Base-by-base conservation (phyloP, 306 rosid species). In the Acacia crassicarpa region DNA sequence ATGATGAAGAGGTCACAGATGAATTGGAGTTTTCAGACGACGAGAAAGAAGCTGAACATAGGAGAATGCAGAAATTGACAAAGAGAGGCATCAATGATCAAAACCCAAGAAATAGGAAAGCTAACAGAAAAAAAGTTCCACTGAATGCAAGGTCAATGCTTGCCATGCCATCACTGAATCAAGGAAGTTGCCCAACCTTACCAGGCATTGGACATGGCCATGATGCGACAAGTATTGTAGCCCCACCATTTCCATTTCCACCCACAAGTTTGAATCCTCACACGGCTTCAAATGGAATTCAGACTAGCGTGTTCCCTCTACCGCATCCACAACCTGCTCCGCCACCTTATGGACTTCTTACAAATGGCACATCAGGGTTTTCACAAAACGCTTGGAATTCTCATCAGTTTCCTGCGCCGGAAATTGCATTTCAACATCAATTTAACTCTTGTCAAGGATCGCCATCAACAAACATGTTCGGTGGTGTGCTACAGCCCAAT, bases 1-100 rank as follows among this genome's bases (percentile, higher is more conserved):
- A 92, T 81, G 99, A 95, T 87, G 99, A 95, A 85, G 98, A 93
- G 89, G 7, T 90, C 63, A 80, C 83, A 19, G 94, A 92, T 75
- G 96, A 89, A 61, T 58, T 56, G 12, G 98, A 93, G 89, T 95
- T 95, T 85, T 95, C 99, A 43, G 99, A 95, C 79, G 99, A 95
- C 71, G 99, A 93, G 83, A 92, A 84, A 86, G 99, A 95, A 87
- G 93, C 94, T 3, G 97, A 93, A 83, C 88, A 67, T 87, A 91
- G 25, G 89, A 92, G 83, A 83, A 69, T 75, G 91, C 92, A 79
- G 27, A 89, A 63, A 81, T 20, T 82, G 82, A 7, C 87, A 2
- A 93, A 95, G 84, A 89, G 97, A 87, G 91, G 90, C 38, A n/a
- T 61, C 27, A 84, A 63, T 72, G 88, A 93, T 75, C 25, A 56